Evolutionary conservation across 1,139 yeast genomes (phyloP).

Genomic region (Geotrichum aggregatum): DNA sequence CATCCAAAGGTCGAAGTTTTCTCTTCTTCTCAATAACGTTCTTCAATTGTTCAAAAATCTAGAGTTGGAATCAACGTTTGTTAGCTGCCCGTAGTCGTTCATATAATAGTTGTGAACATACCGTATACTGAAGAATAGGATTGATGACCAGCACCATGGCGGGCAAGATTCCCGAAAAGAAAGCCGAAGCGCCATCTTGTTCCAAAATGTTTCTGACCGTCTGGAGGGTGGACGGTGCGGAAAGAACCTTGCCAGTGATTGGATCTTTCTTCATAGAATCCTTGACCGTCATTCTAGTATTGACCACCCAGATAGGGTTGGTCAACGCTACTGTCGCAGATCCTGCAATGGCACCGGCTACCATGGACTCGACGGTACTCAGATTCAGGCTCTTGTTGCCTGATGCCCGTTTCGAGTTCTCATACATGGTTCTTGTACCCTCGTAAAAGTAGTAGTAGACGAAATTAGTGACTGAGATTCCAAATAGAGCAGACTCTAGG

Average conservation of each 20-base stretch:
- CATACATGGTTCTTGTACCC: conserved; percentile 54
- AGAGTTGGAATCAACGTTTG: background rate
- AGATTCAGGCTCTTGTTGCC: conserved; percentile 25
- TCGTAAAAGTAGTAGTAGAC: conserved; percentile 90
- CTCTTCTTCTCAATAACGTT: conserved; percentile 56
- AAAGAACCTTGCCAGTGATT: conserved; percentile 33
- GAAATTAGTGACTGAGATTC: conserved; percentile 80
- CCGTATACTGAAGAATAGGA: conserved; percentile 86
- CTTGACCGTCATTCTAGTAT: conserved; percentile 73
- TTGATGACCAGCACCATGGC: conserved; percentile 80
- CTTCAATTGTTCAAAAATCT: conserved; percentile 73
- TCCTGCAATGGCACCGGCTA: conserved; percentile 84
- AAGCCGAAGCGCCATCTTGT: conserved; percentile 65
- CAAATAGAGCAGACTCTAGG: conserved; percentile 79
- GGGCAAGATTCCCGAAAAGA: conserved; percentile 77
- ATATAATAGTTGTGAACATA: too few relatives aligned
- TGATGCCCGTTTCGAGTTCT: conserved; percentile 37
- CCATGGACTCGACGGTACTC: conserved; percentile 65
- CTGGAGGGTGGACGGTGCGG: conserved; percentile 41
- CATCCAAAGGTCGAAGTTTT: conserved; percentile 55
- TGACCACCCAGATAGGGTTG: conserved; percentile 96
- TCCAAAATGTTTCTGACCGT: conserved; percentile 60
- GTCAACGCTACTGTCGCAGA: conserved; percentile 77
- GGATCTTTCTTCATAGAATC: conserved; percentile 41
- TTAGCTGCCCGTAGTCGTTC: background rate